Base-by-base conservation (phyloP, 192 early-diverging fungal genomes). In the Linnemannia exigua region DNA sequence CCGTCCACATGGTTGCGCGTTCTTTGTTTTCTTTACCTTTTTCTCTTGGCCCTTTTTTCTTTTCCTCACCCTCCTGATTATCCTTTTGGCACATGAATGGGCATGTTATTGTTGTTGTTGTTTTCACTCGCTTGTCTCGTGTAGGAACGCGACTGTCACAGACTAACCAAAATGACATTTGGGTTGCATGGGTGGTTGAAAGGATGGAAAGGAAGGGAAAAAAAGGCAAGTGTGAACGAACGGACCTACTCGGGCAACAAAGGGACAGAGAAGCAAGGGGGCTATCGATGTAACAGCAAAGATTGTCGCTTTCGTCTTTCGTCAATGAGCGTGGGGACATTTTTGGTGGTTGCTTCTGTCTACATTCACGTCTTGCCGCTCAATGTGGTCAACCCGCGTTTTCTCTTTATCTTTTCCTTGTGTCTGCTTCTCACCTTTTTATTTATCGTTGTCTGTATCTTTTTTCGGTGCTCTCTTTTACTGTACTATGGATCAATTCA, bases 61-160 rank as follows among this genome's bases (percentile, higher is more conserved):
- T 31, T 20, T 22, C 20, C 38, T 75, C 48, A 1, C 61, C 58
- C 58, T 44, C n/a, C 41, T 75, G n/a, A 22, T 25, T 76, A 15
- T 48, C 14, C 33, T 67, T 48, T 48, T 77, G 76, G 67, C 76
- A 77, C 76, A 77, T 77, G 76, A 38, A 69, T 63, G 28, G 54
- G 14, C 58, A 63, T 9, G 28, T 14, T 63, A 12, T 31, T 61
- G 28, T 15, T 33, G 12, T 63, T 63, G 9, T 63, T 63, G 22
- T 31, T 63, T 28, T 31, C 1, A 0, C 14, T 25, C 25, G 58
- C 12, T 15, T 61, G 58, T 63, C 28, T 63, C 28, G 58, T 63
- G 58, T 63, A 11, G 58, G 58, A 63, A 63, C 28, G 25, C n/a
- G 28, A 31, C 12, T 28, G 58, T 63, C 14, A 12, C 25, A 4